These are phyloP conservation scores for Nicotiana tabacum DNA, from an alignment of 257 asterid species.

Conservation along the genomic window DNA sequence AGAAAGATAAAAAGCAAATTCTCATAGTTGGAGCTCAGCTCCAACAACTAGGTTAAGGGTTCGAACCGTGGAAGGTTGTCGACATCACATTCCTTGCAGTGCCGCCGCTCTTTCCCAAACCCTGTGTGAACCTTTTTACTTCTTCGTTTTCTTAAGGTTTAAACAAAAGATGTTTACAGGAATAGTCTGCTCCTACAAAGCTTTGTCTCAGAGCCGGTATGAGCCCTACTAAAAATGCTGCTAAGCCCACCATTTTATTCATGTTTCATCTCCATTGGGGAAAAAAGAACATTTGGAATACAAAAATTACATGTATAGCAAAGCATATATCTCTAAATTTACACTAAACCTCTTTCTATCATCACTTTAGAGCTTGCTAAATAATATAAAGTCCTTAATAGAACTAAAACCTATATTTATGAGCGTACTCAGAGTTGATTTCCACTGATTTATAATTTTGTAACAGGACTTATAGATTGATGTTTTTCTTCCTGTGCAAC, in stretches of 20 bases:
- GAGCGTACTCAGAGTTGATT: neutral
- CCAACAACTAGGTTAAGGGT: no score
- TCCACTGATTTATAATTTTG: neutral
- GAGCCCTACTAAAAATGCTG: neutral
- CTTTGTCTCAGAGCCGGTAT: neutral
- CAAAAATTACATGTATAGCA: neutral
- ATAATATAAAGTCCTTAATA: neutral
- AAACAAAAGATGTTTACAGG: no score
- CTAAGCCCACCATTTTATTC: neutral
- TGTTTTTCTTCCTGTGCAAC: conserved; percentile 48
- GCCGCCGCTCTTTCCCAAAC: no score
- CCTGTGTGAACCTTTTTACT: no score
- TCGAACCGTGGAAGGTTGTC: no score
- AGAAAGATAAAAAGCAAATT: no score
- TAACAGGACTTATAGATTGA: neutral
- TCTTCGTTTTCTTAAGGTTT: no score
- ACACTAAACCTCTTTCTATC: neutral
- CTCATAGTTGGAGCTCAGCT: no score
- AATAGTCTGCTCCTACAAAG: neutral
- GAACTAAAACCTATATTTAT: neutral
- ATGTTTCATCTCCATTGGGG: neutral
- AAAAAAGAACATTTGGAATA: neutral
- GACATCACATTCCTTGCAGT: no score
- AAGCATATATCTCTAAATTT: neutral
- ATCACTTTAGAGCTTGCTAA: neutral